Percentiles rank a stretch among this genome's conserved stretches.
These are phyloP conservation scores for Yamadazyma blattariae DNA, from an alignment of 1,139 yeast genomes.

Conservation along the genomic window DNA sequence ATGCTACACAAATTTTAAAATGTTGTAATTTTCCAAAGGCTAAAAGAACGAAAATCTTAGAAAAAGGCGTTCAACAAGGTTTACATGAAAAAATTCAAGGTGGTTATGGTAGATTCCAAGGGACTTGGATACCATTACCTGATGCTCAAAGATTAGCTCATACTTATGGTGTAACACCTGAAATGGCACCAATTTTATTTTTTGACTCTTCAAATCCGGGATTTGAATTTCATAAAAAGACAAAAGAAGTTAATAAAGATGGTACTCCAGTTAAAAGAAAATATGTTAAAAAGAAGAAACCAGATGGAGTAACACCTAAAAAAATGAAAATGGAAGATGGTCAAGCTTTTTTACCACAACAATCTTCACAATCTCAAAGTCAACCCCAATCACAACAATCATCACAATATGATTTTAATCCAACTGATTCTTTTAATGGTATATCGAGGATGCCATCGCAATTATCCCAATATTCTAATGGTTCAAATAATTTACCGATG, in stretches of 20 bases:
- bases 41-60: conserved; percentile 85
- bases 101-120: conserved; percentile 95
- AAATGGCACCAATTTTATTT: conserved; percentile 52
- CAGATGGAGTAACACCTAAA: conserved; percentile 38
- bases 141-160: conserved; percentile 54
- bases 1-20: conserved; percentile 95
- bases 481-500: conserved; percentile 6
- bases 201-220: conserved; percentile 48
- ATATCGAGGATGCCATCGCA: conserved; percentile 15
- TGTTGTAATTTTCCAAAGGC: conserved; percentile 96
- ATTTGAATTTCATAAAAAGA: conserved; percentile 46
- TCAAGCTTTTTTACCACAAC: background rate
- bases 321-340: conserved; percentile 25
- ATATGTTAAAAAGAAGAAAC: conserved; percentile 38
- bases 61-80: conserved; percentile 86
- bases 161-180: conserved; percentile 52
- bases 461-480: conserved; percentile 12
- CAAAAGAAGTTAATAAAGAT: conserved; percentile 41
- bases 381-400: background rate
- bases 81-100: conserved; percentile 93
- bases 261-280: conserved; percentile 46
- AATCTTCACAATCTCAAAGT: background rate
- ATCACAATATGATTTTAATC: conserved; percentile 8
- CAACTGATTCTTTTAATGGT: conserved; percentile 13
- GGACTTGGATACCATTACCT: conserved; percentile 90